Evolutionary conservation across 768 basidiomycete genomes (phyloP).

Genomic region (Suillus subluteus): DNA sequence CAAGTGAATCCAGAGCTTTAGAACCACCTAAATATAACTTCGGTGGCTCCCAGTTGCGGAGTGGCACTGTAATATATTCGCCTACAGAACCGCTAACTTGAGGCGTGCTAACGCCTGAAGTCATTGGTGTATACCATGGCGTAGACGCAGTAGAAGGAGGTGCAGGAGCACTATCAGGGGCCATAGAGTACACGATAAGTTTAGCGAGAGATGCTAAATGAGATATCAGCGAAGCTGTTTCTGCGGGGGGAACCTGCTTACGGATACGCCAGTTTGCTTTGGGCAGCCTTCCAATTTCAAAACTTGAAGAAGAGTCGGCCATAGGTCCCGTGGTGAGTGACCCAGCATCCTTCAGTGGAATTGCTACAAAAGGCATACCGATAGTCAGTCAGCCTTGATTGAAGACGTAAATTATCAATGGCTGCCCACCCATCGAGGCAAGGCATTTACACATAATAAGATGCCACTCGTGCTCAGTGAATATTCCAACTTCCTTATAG

Average conservation of each 20-base stretch:
- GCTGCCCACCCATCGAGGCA: conserved; percentile 70
- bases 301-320: conserved; percentile 66
- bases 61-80: conserved; percentile 63
- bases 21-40: conserved; percentile 76
- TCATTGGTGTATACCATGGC: conserved; percentile 71
- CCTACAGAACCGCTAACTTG: conserved; percentile 35
- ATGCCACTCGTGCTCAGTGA: conserved; percentile 83
- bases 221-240: neutral
- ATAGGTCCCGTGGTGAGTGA: conserved; percentile 76
- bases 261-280: conserved; percentile 76
- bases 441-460: conserved; percentile 89
- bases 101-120: conserved; percentile 57
- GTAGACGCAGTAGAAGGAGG: conserved; percentile 69
- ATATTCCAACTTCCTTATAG: conserved; percentile 70
- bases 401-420: conserved; percentile 8
- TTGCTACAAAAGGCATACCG: conserved; percentile 50
- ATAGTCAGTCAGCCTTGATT: neutral
- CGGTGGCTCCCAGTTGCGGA: conserved; percentile 47
- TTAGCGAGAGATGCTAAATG: conserved; percentile 72
- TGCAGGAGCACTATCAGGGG: conserved; percentile 59
- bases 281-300: conserved; percentile 61
- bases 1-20: conserved; percentile 84
- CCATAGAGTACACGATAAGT: conserved; percentile 90
- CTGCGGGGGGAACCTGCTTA: conserved; percentile 37
- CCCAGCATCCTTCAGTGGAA: conserved; percentile 72